Percentiles rank a stretch among this genome's conserved stretches.
Evolutionary conservation across 2,329 filamentous ascomycete genomes (phyloP).

Genomic region (Geosmithia putterillii): DNA sequence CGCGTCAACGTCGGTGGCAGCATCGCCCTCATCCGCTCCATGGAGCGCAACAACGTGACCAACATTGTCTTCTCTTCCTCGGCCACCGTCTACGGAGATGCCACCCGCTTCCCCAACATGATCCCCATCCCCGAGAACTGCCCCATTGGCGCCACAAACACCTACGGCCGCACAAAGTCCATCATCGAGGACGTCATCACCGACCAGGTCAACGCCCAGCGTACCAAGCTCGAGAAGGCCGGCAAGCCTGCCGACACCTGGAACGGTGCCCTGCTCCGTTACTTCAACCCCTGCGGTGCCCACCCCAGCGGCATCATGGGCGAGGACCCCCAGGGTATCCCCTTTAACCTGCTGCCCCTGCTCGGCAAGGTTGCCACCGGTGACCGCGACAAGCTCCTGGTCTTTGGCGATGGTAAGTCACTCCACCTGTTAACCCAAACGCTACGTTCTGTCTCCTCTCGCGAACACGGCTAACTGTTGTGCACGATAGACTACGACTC

Average conservation of each 20-base stretch:
- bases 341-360: constrained; percentile 89
- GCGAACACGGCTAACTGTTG: neutral
- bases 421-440: neutral
- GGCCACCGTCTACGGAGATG: constrained; percentile 96
- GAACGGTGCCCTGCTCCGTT: constrained; percentile 87
- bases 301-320: constrained; percentile 97
- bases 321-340: constrained; percentile 90
- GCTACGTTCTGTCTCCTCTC: neutral
- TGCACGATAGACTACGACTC: constrained; percentile 65
- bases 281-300: constrained; percentile 94
- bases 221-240: constrained; percentile 68
- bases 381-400: constrained; percentile 83
- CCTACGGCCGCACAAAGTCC: constrained; percentile 93
- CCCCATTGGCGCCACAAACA: constrained; percentile 92
- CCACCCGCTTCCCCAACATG: constrained; percentile 92
- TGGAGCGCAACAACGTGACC: constrained; percentile 80
- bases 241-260: constrained; percentile 69
- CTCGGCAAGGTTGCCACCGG: constrained; percentile 93
- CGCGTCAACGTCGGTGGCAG: constrained; percentile 91
- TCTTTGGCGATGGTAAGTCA: constrained; percentile 77
- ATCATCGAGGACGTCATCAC: constrained; percentile 86
- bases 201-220: constrained; percentile 79
- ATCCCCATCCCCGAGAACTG: constrained; percentile 97
- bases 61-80: constrained; percentile 99
- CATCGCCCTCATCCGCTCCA: constrained; percentile 72